phyloP scores from a whole-genome alignment of 176 grass and related monocot genomes.

The Saccharum spontaneum region DNA sequence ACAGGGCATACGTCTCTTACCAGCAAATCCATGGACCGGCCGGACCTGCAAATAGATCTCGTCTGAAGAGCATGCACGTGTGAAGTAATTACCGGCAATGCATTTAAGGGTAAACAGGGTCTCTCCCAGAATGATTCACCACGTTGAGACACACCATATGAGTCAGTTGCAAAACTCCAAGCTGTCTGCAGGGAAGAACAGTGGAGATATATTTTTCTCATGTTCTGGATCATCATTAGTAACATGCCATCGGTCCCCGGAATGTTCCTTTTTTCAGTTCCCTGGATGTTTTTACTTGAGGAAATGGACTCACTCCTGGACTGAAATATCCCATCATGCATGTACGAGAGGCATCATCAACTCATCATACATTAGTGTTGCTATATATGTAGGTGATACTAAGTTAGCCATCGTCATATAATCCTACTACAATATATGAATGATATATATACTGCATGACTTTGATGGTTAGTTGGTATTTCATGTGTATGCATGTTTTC shows the following conservation, averaged over 20 bases:
- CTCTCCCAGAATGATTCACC: conserved; percentile 43
- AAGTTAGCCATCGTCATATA: background rate
- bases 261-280: conserved; percentile 39
- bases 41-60: conserved; percentile 1
- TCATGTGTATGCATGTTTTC: conserved; percentile 45
- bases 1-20: background rate
- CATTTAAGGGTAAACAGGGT: conserved; percentile 55
- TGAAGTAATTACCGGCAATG: conserved; percentile 25
- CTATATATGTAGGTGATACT: background rate
- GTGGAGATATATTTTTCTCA: conserved; percentile 36
- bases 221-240: conserved; percentile 35
- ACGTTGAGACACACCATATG: conserved; percentile 61
- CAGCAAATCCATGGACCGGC: conserved; percentile 21
- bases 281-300: background rate
- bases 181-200: conserved; percentile 44
- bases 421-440: background rate
- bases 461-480: conserved; percentile 35
- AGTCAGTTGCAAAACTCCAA: conserved; percentile 50
- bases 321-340: conserved; percentile 13
- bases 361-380: background rate
- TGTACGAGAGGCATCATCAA: background rate
- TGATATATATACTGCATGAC: background rate
- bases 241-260: conserved; percentile 45
- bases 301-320: background rate
- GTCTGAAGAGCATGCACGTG: conserved; percentile 39